These are phyloP conservation scores for Vigna nakashimae DNA, from an alignment of 306 rosid species.

Conservation along the genomic window DNA sequence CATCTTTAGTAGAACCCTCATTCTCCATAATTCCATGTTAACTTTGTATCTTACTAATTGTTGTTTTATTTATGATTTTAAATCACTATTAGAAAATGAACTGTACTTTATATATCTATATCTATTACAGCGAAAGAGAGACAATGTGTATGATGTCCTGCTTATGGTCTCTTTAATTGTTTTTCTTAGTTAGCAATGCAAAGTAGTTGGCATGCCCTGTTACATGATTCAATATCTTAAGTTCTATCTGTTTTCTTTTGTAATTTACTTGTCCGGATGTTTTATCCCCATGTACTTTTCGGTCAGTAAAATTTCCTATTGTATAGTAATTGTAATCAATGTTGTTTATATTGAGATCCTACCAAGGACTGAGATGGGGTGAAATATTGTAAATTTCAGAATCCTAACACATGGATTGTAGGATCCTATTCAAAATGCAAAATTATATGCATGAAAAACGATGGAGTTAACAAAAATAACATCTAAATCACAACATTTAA, in stretches of 20 bases:
- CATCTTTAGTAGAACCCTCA: constrained; percentile 4
- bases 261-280: background rate
- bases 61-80: background rate
- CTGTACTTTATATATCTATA: background rate
- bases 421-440: background rate
- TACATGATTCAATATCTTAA: constrained; percentile 8
- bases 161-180: constrained; percentile 30
- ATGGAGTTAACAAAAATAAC: background rate
- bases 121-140: background rate
- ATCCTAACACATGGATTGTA: background rate
- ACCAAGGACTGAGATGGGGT: background rate
- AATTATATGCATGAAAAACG: background rate
- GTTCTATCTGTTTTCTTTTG: constrained; percentile 20
- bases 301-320: background rate
- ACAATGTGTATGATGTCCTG: background rate
- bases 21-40: constrained; percentile 24
- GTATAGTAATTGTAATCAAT: background rate
- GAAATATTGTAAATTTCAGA: background rate
- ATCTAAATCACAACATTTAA: background rate
- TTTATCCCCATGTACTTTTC: background rate
- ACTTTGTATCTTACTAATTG: constrained; percentile 29
- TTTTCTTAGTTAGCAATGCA: constrained; percentile 18
- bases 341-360: background rate
- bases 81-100: background rate
- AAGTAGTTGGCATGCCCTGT: constrained; percentile 4